Evolutionary conservation across 352 stramenopile genomes (phyloP).

Genomic region (Pythium volutum): DNA sequence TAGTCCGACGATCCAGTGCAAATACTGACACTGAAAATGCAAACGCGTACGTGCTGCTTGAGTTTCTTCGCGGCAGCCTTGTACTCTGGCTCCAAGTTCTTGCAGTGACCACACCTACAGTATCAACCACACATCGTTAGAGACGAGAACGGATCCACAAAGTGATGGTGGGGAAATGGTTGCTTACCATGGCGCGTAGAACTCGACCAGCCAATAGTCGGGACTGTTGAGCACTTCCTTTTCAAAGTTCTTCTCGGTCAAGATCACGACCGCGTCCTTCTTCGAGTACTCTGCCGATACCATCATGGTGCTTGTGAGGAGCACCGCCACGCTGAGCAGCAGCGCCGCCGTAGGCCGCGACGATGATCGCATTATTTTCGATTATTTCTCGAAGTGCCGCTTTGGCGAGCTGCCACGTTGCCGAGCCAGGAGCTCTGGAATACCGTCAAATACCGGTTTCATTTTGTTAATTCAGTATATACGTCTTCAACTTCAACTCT

Average conservation of each 20-base stretch:
- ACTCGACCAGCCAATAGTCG: constrained; percentile 92
- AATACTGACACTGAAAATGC: too few species aligned
- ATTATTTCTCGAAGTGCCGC: neutral
- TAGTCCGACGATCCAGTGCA: too few species aligned
- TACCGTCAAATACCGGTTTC: constrained; percentile 8
- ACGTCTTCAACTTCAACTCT: neutral
- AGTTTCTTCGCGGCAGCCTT: constrained; percentile 85
- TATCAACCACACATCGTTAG: neutral
- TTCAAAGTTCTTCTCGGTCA: constrained; percentile 84
- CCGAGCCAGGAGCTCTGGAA: neutral
- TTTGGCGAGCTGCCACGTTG: constrained; percentile 19
- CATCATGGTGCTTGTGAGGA: constrained; percentile 1
- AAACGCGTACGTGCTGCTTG: constrained; percentile 67
- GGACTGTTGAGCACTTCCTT: constrained; percentile 73
- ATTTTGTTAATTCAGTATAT: neutral
- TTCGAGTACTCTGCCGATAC: constrained; percentile 39
- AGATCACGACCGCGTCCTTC: constrained; percentile 58
- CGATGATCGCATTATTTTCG: constrained; percentile 8
- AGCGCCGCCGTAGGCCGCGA: neutral
- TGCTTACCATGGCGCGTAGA: constrained; percentile 86
- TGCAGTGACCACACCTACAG: constrained; percentile 84
- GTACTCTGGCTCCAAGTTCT: constrained; percentile 88
- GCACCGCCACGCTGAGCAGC: constrained; percentile 4
- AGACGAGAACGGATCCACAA: neutral
- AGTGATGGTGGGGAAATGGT: constrained; percentile 3